Evolutionary conservation across 257 asterid genomes (phyloP), one percentile per base, ranked within the genome.

Genomic region (Solanum acaule): DNA sequence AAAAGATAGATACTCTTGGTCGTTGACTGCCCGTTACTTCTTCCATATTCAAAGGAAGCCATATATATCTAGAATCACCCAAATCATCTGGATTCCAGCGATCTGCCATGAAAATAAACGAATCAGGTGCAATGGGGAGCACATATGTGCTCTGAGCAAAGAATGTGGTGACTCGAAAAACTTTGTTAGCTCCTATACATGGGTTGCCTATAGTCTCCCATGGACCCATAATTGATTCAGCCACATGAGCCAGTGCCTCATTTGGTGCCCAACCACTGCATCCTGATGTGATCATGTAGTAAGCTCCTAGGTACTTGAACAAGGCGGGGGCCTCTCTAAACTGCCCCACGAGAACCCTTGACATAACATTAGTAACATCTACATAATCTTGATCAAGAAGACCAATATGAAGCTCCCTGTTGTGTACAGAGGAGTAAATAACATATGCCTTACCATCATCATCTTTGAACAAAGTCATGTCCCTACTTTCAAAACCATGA

Each of bases 201-300:
- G 98, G 98, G 90, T 94, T 95, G 70, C 98, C 95, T 68, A 94
- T 91, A 25, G 93, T 94, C 94, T 92, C 95, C 98, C 98, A 94
- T 40, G 98, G 95, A 89, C 98, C 98, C 44, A 91, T 20, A 40
- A 94, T 89, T 44, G 97, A 91, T 72, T 94, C 95, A 14, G 98
- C 94, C 92, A 93, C 94, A 76, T 95, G 98, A 87, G 91, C 96
- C 83, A 93, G 61, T 8, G 95, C 98, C 91, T 95, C 98, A 42
- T 96, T 96, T 2, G 98, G 98, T 18, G 95, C 92, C 96, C 98
- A 96, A 6, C 98, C 97, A 76, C 98, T 94, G 91, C 98, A 96
- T 5, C 98, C 98, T 2, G 98, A 96, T 2, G 98, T 96, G 89
- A 95, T 76, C 98, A 95, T 95, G 87, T 93, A 94, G 86, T 95